These are phyloP conservation scores for Monosporascus cannonballus DNA, from an alignment of 2,329 filamentous ascomycete genomes.

Conservation along the genomic window DNA sequence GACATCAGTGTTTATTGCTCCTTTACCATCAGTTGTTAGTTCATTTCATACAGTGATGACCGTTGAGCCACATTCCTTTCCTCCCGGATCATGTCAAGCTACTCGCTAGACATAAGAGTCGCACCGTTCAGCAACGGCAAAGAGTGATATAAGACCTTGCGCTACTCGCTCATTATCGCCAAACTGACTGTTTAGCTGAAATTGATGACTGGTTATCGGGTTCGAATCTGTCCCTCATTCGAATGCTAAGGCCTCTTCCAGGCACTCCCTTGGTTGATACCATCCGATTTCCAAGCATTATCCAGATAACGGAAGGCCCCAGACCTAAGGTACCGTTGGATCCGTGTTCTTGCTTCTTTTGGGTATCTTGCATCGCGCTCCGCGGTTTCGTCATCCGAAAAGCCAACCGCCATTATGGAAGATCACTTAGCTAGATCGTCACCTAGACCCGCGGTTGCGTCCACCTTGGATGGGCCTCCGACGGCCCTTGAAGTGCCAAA, in stretches of 20 bases:
- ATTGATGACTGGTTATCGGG: background rate
- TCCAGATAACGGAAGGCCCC: background rate
- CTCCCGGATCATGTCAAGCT: too few relatives aligned
- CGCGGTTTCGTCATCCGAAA: background rate
- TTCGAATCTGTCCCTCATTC: background rate
- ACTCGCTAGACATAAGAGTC: too few relatives aligned
- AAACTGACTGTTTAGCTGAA: background rate
- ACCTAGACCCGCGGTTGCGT: constrained; percentile 11
- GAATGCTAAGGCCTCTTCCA: background rate
- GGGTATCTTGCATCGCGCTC: background rate
- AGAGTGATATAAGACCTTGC: too few relatives aligned
- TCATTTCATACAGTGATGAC: too few relatives aligned
- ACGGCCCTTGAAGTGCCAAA: constrained; percentile 15
- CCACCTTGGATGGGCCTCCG: constrained; percentile 12
- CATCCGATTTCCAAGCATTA: background rate
- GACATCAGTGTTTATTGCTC: too few relatives aligned
- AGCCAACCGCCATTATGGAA: background rate
- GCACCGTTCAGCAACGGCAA: too few relatives aligned
- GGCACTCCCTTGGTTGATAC: background rate
- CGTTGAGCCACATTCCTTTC: too few relatives aligned
- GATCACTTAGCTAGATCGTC: constrained; percentile 15
- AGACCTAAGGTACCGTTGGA: background rate
- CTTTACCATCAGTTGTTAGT: too few relatives aligned
- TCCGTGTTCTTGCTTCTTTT: background rate
- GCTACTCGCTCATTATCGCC: too few relatives aligned